phyloP scores from a whole-genome alignment of 805 yeast species.

The Candida ovalis region DNA sequence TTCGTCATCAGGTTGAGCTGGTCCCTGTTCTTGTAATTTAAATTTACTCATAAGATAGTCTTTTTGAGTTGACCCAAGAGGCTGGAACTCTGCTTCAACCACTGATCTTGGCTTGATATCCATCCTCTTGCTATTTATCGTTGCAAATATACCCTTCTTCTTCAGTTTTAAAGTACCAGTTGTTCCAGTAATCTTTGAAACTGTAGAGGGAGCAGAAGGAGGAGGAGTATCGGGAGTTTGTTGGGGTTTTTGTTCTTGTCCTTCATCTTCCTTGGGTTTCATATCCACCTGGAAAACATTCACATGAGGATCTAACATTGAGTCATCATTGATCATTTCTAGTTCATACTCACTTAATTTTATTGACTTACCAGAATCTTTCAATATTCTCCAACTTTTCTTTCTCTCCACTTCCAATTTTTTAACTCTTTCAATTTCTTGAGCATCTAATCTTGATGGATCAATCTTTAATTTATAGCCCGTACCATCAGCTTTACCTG shows the following conservation, averaged over 20 bases:
- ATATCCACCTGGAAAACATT: background rate
- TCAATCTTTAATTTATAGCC: constrained; percentile 21
- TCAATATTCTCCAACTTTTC: constrained; percentile 8
- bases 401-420: constrained; percentile 12
- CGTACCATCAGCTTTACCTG: constrained; percentile 16
- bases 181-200: background rate
- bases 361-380: constrained; percentile 7
- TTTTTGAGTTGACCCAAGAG: background rate
- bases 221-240: background rate
- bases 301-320: background rate
- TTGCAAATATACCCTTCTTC: background rate
- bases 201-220: background rate
- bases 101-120: background rate
- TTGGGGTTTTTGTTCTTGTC: background rate
- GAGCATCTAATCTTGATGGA: constrained; percentile 19
- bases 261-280: background rate
- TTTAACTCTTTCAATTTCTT: constrained; percentile 20
- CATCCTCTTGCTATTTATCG: background rate
- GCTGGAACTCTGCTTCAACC: background rate
- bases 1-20: background rate
- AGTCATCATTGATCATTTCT: background rate
- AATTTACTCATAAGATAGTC: background rate
- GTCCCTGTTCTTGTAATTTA: background rate
- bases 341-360: constrained; percentile 1
- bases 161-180: constrained; percentile 1